Conservation (phyloP, 352 stramenopile species). For the Globisporangium spinosum region DNA sequence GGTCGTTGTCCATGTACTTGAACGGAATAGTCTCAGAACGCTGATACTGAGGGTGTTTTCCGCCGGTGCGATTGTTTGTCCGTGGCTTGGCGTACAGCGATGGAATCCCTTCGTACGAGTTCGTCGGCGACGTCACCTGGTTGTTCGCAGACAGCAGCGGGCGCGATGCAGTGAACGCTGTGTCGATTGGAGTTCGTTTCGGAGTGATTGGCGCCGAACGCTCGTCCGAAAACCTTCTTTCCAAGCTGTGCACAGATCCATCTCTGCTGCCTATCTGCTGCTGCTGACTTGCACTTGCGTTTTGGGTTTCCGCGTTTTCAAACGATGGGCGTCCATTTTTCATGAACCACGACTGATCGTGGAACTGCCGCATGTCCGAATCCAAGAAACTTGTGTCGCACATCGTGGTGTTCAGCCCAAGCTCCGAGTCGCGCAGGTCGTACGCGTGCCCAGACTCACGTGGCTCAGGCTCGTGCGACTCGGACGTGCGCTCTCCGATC, state of each 20-base stretch:
- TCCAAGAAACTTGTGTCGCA: slow-evolving; percentile 65
- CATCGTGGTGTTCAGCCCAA: slow-evolving; percentile 43
- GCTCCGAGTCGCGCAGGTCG: slow-evolving; percentile 37
- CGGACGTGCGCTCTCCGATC: slow-evolving; percentile 7
- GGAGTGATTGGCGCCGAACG: neutral
- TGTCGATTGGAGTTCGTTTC: neutral
- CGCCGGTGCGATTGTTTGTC: neutral
- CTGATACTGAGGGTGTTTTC: neutral
- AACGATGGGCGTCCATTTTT: slow-evolving; percentile 4
- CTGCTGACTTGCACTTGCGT: neutral
- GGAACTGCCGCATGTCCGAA: slow-evolving; percentile 69
- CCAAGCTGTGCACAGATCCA: neutral
- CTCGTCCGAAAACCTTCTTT: neutral
- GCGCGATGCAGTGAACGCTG: neutral
- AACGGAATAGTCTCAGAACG: slow-evolving; percentile 15
- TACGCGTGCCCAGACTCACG: slow-evolving; percentile 19
- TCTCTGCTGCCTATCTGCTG: neutral
- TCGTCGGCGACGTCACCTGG: slow-evolving; percentile 18
- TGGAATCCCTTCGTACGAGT: slow-evolving; percentile 18
- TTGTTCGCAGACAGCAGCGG: slow-evolving; percentile 1
- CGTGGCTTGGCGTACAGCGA: slow-evolving; percentile 18
- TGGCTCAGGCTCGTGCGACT: neutral
- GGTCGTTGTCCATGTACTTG: slow-evolving; percentile 3
- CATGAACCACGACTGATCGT: slow-evolving; percentile 53
- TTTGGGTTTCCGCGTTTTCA: neutral